phyloP scores from a whole-genome alignment of 306 rosid species.

The barrel medic (Medicago truncatula) region DNA sequence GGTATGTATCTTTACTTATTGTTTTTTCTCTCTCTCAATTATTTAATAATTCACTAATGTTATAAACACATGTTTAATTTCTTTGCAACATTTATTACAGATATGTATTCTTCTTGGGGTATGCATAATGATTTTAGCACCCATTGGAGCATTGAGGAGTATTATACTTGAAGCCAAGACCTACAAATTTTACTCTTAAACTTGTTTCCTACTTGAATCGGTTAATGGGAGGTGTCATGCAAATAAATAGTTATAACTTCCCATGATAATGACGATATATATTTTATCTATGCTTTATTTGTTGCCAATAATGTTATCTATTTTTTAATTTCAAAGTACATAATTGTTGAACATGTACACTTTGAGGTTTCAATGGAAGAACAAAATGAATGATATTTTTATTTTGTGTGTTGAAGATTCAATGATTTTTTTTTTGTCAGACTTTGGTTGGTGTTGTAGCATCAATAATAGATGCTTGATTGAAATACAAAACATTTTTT shows the following conservation, averaged over 20 bases:
- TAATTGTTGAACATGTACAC: no score
- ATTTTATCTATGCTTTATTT: neutral
- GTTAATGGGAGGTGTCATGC: constrained; percentile 66
- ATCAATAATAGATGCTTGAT: no score
- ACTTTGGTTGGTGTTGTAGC: no score
- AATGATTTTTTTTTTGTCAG: no score
- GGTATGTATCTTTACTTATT: constrained; percentile 49
- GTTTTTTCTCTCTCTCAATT: neutral
- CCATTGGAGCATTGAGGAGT: constrained; percentile 75
- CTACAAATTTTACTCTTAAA: constrained; percentile 64
- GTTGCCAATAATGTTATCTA: neutral
- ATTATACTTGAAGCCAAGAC: constrained; percentile 66
- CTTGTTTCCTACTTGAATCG: neutral
- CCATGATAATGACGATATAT: no score
- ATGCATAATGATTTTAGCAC: constrained; percentile 57
- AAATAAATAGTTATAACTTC: no score
- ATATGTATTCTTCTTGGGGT: constrained; percentile 69
- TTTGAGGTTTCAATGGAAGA: neutral
- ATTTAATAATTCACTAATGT: neutral
- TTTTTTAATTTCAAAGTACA: neutral
- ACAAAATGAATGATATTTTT: neutral
- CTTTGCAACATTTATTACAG: constrained; percentile 50
- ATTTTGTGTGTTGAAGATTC: no score
- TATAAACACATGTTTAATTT: neutral
- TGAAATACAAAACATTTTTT: no score